phyloP scores from a whole-genome alignment of 768 basidiomycete genomes.

The Boletus fagicola region DNA sequence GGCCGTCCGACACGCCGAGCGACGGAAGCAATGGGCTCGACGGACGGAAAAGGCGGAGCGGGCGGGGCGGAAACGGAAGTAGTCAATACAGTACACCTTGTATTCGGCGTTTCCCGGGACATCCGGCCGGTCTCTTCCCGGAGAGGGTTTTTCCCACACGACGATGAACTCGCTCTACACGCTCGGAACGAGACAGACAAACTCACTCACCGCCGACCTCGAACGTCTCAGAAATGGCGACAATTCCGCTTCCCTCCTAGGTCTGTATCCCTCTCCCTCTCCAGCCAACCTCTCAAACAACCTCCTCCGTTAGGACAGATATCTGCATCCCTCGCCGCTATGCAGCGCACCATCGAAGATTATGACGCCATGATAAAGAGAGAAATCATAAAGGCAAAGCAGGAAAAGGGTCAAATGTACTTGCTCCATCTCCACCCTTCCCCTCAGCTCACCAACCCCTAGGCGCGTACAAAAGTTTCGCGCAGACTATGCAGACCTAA shows the following conservation, averaged over 20 bases:
- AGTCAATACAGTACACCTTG: background rate
- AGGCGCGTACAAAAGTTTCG: conserved; percentile 95
- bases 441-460: conserved; percentile 8
- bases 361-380: conserved; percentile 96
- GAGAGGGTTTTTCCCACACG: background rate
- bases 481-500: conserved; percentile 79
- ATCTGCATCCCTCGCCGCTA: conserved; percentile 92
- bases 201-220: conserved; percentile 83
- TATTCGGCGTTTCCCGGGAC: conserved; percentile 6
- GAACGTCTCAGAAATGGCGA: conserved; percentile 81
- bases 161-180: conserved; percentile 95
- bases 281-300: background rate
- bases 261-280: conserved; percentile 44
- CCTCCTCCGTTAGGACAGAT: conserved; percentile 77
- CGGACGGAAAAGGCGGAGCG: conserved; percentile 69
- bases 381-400: conserved; percentile 94
- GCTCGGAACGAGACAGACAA: conserved; percentile 87
- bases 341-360: conserved; percentile 93
- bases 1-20: conserved; percentile 58
- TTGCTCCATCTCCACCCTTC: conserved; percentile 24
- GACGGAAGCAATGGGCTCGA: conserved; percentile 59
- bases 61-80: conserved; percentile 63
- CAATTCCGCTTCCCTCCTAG: conserved; percentile 74
- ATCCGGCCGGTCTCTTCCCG: conserved; percentile 16
- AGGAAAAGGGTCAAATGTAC: conserved; percentile 93